Evolutionary conservation across 2,329 filamentous ascomycete species (phyloP), one percentile per base, ranked within the genome.

Genomic region (Fusarium pilosicola): DNA sequence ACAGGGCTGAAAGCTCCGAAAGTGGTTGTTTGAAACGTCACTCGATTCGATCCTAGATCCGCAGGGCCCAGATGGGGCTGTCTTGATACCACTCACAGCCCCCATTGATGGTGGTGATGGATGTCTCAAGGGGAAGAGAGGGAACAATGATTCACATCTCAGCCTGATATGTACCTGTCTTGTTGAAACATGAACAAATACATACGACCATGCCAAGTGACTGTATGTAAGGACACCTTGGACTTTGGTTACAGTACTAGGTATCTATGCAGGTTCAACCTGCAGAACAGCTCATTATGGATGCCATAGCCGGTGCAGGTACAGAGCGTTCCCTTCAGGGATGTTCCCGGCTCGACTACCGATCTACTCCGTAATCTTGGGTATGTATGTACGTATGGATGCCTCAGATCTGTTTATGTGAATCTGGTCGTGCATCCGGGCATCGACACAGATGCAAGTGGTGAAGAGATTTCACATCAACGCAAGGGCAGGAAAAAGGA

Each of bases 281-380:
- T 57, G 59, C 56, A 68, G 62, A 59, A 62, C 71, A 69, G 63
- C 71, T 36, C 63, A 69, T 65, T 51, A 48, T 68, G 45, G 66
- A 52, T 52, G 41, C 55, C 49, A n/a, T 65, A 65, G 52, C 68
- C 48, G 63, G 71, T 62, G 71, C 71, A 74, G 71, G 71, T 72
- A 74, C 71, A 58, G 26, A 62, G 38, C 28, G 28, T 45, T 52
- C 48, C 26, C 42, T 48, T 32, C 71, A 65, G 71, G 71, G 71
- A 65, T 65, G 17, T 60, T 59, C 71, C 71, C 46, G 56, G 71
- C 36, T 65, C 36, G 46, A 58, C 18, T 59, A 54, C 67, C 59
- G 65, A 65, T 56, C 65, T 44, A 24, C 28, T 36, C n/a, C n/a
- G 13, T 52, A 52, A 22, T 36, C 24, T 56, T 68, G 66, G 42